Conservation (phyloP, 1,284 basidiomycete species). For the Tylopilus sp. region DNA sequence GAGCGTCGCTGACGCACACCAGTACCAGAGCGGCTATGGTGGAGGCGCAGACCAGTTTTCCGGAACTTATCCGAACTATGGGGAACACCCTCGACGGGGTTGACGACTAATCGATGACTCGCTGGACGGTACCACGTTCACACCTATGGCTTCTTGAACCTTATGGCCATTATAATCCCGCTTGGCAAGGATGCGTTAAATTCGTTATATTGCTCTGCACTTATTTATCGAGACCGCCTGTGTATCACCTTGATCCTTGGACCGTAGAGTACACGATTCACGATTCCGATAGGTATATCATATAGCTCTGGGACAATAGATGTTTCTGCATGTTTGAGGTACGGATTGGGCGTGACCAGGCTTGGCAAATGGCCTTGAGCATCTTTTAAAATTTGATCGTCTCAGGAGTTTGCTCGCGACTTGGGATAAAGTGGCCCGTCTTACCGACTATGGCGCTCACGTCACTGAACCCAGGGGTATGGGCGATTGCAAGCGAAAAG, state of each 20-base stretch:
- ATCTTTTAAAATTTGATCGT: slow-evolving; percentile 41
- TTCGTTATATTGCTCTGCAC: slow-evolving; percentile 5
- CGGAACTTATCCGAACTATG: slow-evolving; percentile 14
- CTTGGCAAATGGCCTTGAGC: slow-evolving; percentile 48
- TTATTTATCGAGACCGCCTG: slow-evolving; percentile 24
- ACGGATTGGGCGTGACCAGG: slow-evolving; percentile 40
- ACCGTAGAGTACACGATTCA: slow-evolving; percentile 67
- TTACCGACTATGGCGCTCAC: slow-evolving; percentile 63
- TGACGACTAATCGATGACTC: slow-evolving; percentile 2
- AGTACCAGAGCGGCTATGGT: slow-evolving; percentile 8
- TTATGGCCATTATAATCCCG: slow-evolving; percentile 17
- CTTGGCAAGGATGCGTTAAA: slow-evolving; percentile 2
- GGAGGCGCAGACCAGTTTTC: slow-evolving; percentile 13
- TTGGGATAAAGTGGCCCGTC: slow-evolving; percentile 14
- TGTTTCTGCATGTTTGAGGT: slow-evolving; percentile 43
- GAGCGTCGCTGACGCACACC: slow-evolving; percentile 1
- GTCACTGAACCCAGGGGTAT: slow-evolving; percentile 69
- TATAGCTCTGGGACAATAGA: slow-evolving; percentile 60
- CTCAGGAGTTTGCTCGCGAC: slow-evolving; percentile 9
- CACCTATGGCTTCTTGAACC: slow-evolving; percentile 15
- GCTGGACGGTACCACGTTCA: slow-evolving; percentile 1
- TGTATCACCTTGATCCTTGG: slow-evolving; percentile 20
- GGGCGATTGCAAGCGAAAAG: slow-evolving; percentile 67
- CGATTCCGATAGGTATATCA: slow-evolving; percentile 79
- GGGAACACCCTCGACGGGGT: slow-evolving; percentile 3